Evolutionary conservation across 345 rosid species (phyloP).

Genomic region (Combretum micranthum): DNA sequence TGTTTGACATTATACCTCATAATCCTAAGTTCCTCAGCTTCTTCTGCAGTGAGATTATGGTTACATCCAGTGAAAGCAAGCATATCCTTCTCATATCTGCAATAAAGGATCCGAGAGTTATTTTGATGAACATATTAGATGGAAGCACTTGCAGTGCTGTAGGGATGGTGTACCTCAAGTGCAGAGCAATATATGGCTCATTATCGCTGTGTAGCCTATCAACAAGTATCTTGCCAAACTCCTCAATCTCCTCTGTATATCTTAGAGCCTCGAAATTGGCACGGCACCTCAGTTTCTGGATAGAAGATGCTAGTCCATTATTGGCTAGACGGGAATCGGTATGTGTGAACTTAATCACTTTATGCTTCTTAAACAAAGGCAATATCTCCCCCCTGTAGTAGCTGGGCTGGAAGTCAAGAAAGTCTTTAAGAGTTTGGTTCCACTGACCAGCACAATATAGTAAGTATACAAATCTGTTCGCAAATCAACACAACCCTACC

Average conservation of each 20-base stretch:
- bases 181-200: slow-evolving; percentile 80
- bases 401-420: slow-evolving; percentile 58
- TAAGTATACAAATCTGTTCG: not conserved
- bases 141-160: not conserved
- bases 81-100: slow-evolving; percentile 99
- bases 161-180: slow-evolving; percentile 49
- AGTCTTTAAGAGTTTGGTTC: slow-evolving; percentile 10
- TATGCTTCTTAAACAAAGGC: slow-evolving; percentile 55
- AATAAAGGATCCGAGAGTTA: not conserved
- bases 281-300: slow-evolving; percentile 86
- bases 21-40: slow-evolving; percentile 61
- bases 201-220: slow-evolving; percentile 58
- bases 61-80: slow-evolving; percentile 97
- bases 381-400: slow-evolving; percentile 80
- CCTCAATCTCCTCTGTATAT: slow-evolving; percentile 61
- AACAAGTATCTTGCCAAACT: slow-evolving; percentile 59
- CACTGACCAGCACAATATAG: slow-evolving; percentile 1
- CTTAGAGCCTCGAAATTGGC: slow-evolving; percentile 83
- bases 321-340: slow-evolving; percentile 89
- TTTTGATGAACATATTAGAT: not conserved
- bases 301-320: slow-evolving; percentile 68
- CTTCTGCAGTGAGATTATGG: slow-evolving; percentile 72
- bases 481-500: slow-evolving; percentile 27
- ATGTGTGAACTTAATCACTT: slow-evolving; percentile 84
- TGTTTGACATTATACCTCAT: slow-evolving; percentile 83